These are phyloP conservation scores for Fusarium longipes DNA, from an alignment of 2,329 filamentous ascomycete species.

Conservation along the genomic window DNA sequence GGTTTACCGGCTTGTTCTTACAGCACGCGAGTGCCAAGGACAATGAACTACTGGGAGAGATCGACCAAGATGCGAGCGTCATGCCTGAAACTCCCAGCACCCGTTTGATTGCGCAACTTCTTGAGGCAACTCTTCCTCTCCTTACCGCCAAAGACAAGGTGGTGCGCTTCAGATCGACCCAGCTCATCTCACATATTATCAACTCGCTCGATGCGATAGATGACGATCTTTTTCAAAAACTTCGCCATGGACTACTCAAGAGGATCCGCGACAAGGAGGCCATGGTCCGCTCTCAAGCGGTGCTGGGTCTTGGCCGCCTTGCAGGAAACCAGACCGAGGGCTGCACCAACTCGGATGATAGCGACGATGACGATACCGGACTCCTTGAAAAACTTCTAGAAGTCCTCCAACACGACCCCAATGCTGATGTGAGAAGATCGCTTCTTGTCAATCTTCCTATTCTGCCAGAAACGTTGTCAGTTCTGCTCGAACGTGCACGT, in stretches of 20 bases:
- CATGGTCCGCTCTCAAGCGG: slow-evolving; percentile 90
- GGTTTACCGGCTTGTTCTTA: slow-evolving; percentile 89
- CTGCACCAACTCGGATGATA: slow-evolving; percentile 75
- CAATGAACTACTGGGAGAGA: slow-evolving; percentile 72
- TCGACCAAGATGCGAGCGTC: slow-evolving; percentile 75
- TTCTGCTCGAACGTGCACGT: slow-evolving; percentile 87
- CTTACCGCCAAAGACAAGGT: slow-evolving; percentile 90
- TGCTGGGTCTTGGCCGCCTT: slow-evolving; percentile 86
- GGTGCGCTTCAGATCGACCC: slow-evolving; percentile 88
- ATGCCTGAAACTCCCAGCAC: slow-evolving; percentile 87
- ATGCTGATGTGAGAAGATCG: slow-evolving; percentile 89
- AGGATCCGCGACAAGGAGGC: slow-evolving; percentile 94
- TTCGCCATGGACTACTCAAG: slow-evolving; percentile 83
- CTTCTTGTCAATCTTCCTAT: slow-evolving; percentile 92
- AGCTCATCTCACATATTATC: slow-evolving; percentile 90
- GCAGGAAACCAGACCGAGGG: slow-evolving; percentile 82
- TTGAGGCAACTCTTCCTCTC: slow-evolving; percentile 79
- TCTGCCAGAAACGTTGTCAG: slow-evolving; percentile 82
- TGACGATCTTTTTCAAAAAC: slow-evolving; percentile 86
- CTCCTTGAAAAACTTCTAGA: slow-evolving; percentile 86
- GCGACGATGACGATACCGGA: slow-evolving; percentile 74
- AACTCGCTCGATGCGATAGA: slow-evolving; percentile 94
- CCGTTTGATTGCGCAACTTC: slow-evolving; percentile 78
- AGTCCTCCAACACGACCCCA: slow-evolving; percentile 92
- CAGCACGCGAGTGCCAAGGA: slow-evolving; percentile 77